Evolutionary conservation across 139 green algal species (phyloP), one percentile per base, ranked within the genome.

Genomic region (Astrephomene gubernaculifera): DNA sequence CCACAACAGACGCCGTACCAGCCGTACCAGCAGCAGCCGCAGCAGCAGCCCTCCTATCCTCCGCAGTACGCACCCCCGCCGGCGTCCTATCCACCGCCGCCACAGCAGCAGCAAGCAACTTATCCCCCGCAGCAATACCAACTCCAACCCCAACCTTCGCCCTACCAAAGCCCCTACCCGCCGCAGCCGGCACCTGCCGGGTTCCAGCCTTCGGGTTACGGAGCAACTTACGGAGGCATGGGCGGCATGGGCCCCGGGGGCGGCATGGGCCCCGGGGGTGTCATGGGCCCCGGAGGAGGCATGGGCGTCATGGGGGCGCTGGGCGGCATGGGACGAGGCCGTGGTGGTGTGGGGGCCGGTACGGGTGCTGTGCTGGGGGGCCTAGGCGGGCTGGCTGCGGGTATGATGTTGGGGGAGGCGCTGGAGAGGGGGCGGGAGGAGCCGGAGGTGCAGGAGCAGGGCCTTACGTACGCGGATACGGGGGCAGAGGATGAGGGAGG

Each of bases 301-400:
- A 10, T 71, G 64, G 64, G 64, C 64, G 36, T 45, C 2, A 4
- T 1, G 25, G 10, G 29, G 31, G 19, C 45, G 4, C 21, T 33
- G 25, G 72, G 49, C 31, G 70, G 70, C n/a, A 53, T 22, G n/a
- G 4, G 29, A 2, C 44, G 70, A 14, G 5, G 14, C 3, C 44
- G 44, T 38, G 33, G 41, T 9, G 41, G 44, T 29, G 8, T 79
- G 25, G 27, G 35, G 27, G 52, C 3, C 17, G 38, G n/a, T 24
- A 38, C 38, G 0, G 54, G 54, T 33, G 33, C 57, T n/a, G 14
- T 61, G 39, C 29, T 73, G 31, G 76, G 29, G 1, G 76, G 76
- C 29, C 60, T 73, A 5, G 57, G 76, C 1, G 76, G 76, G 41
- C 31, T 83, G 41, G 76, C 60, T 17, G 76, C 76, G 22, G 76